These are phyloP conservation scores for Penicillium salamii DNA, from an alignment of 495 filamentous ascomycete species.

Conservation along the genomic window DNA sequence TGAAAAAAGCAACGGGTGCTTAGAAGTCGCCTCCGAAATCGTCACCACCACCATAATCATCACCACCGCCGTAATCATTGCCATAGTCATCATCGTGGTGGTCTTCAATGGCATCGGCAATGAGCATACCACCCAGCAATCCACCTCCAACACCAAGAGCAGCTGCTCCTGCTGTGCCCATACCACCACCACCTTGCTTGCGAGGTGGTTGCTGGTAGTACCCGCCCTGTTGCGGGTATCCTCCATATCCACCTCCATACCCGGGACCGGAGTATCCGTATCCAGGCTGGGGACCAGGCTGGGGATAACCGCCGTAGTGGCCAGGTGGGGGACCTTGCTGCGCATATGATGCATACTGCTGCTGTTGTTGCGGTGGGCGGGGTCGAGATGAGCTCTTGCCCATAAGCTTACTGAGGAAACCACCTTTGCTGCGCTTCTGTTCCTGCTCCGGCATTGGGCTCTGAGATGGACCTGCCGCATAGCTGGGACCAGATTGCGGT, in stretches of 20 bases:
- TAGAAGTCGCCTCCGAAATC: slow-evolving; percentile 56
- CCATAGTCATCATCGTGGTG: slow-evolving; percentile 49
- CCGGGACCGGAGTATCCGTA: slow-evolving; percentile 38
- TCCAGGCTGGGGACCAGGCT: slow-evolving; percentile 27
- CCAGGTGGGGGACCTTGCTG: slow-evolving; percentile 23
- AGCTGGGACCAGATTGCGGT: slow-evolving; percentile 22
- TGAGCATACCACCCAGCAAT: slow-evolving; percentile 64
- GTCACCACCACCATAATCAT: slow-evolving; percentile 45
- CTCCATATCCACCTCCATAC: slow-evolving; percentile 26
- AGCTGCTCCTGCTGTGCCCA: slow-evolving; percentile 67
- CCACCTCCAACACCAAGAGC: slow-evolving; percentile 78
- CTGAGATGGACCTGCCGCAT: slow-evolving; percentile 21
- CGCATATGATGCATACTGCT: slow-evolving; percentile 27
- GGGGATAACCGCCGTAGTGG: slow-evolving; percentile 35
- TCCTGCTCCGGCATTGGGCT: slow-evolving; percentile 25
- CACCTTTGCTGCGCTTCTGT: slow-evolving; percentile 36
- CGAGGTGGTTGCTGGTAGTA: slow-evolving; percentile 40
- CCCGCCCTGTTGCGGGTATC: slow-evolving; percentile 42
- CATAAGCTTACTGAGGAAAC: slow-evolving; percentile 50
- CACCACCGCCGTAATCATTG: slow-evolving; percentile 40
- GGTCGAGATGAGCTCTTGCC: slow-evolving; percentile 35
- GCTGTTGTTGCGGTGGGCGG: slow-evolving; percentile 17
- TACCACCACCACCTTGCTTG: slow-evolving; percentile 40
- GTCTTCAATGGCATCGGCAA: slow-evolving; percentile 54
- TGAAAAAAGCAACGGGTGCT: slow-evolving; percentile 14